Evolutionary conservation across 257 asterid species (phyloP).

Genomic region (Solanum tarijense): DNA sequence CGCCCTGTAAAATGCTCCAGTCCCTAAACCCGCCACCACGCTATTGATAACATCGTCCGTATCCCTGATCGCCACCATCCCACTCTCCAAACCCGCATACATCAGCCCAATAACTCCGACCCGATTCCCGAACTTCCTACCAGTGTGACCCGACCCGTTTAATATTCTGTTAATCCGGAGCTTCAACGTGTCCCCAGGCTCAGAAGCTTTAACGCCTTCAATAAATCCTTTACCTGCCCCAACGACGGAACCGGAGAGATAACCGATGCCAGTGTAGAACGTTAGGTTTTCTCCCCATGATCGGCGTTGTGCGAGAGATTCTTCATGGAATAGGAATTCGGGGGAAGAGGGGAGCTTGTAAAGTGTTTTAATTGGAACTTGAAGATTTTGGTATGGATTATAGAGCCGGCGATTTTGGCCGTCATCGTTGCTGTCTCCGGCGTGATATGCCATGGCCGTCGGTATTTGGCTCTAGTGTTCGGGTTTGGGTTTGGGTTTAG

Average conservation of each 20-base stretch:
- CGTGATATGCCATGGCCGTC: background rate
- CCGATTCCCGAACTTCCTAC: conserved; percentile 12
- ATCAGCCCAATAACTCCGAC: conserved; percentile 6
- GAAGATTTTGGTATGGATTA: conserved; percentile 8
- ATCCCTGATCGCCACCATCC: conserved; percentile 40
- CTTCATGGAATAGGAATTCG: background rate
- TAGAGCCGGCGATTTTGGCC: background rate
- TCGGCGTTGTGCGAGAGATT: conserved; percentile 3
- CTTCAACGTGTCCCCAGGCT: conserved; percentile 4
- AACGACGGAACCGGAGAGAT: background rate
- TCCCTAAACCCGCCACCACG: conserved; percentile 60
- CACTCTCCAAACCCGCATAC: conserved; percentile 17
- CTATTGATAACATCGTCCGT: conserved; percentile 60
- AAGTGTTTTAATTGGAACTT: background rate
- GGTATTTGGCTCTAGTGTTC: background rate
- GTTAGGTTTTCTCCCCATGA: conserved; percentile 5
- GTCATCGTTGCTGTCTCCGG: background rate
- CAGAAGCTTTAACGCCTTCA: conserved; percentile 3
- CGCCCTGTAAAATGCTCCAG: conserved; percentile 55
- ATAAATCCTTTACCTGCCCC: background rate
- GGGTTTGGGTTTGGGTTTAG: background rate
- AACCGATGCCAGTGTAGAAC: conserved; percentile 4
- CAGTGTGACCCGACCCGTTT: conserved; percentile 9
- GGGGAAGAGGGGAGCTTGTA: conserved; percentile 1
- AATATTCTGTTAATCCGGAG: conserved; percentile 7